These are phyloP conservation scores for Heliocybe sulcata DNA, from an alignment of 1,284 basidiomycete species.

Conservation along the genomic window DNA sequence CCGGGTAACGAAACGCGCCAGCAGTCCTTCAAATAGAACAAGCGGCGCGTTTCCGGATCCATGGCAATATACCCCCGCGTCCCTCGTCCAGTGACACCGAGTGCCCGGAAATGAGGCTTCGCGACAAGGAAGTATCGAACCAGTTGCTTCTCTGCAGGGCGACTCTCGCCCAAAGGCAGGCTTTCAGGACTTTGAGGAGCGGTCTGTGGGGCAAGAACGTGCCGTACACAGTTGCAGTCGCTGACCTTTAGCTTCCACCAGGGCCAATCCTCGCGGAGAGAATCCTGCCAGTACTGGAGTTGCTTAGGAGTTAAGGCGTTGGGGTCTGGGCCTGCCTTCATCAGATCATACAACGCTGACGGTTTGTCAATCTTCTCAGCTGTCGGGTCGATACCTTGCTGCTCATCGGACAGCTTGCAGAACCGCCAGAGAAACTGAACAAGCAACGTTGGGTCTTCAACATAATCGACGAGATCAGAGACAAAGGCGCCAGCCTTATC, in stretches of 20 bases:
- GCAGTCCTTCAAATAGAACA: slow-evolving; percentile 16
- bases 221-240: no score
- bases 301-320: neutral
- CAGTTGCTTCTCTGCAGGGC: neutral
- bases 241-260: no score
- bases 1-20: slow-evolving; percentile 11
- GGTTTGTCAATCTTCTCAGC: neutral
- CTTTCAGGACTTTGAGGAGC: no score
- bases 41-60: neutral
- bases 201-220: no score
- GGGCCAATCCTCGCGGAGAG: no score
- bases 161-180: no score
- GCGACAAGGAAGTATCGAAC: neutral
- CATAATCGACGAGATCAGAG: neutral
- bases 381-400: slow-evolving; percentile 13
- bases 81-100: neutral
- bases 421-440: slow-evolving; percentile 17
- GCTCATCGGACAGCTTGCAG: slow-evolving; percentile 4
- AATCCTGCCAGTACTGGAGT: no score
- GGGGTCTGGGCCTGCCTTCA: neutral
- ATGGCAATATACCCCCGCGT: slow-evolving; percentile 6
- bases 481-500: slow-evolving; percentile 13
- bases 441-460: slow-evolving; percentile 4
- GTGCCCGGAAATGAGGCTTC: neutral
- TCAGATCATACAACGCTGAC: neutral